Evolutionary conservation across 2,329 filamentous ascomycete genomes (phyloP), one percentile per base, ranked within the genome.

Genomic region (Ascochyta fabae): DNA sequence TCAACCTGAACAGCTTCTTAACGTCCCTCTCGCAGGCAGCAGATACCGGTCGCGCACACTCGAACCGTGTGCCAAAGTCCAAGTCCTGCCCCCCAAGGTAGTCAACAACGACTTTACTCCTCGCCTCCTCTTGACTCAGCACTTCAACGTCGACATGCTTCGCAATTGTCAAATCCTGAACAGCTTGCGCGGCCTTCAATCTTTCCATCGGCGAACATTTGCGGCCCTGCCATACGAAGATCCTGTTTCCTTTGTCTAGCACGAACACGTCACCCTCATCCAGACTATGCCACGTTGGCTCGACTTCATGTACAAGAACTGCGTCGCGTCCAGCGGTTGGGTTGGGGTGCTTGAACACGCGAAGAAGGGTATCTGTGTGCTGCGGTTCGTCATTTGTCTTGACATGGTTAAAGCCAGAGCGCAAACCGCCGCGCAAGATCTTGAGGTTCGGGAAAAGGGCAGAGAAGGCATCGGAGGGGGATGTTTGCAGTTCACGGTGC

Each of bases 201-300:
- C 88, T 89, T 67, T 90, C 87, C 84, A 88, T 88, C 0, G 86
- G 87, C 42, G 83, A 86, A 68, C 85, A 87, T 38, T 79, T 80
- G 64, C 80, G 81, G 46, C 87, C 87, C 75, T 89, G 87, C 87
- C 87, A 90, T 4, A 88, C 84, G 80, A 84, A 88, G 61, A 89
- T 86, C 76, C 88, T 88, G 45, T 83, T 78, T 23, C 82, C 82
- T 48, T 79, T 80, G 62, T 89, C 87, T 39, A 89, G 72, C 13
- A 89, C 78, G 61, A 89, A 89, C 2, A 89, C 87, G 65, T 90
- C 87, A 48, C 77, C 77, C 54, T 88, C 86, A 62, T 89, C 86
- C 29, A 89, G 79, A 64, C 84, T 88, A 62, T 77, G 65, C 82
- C 84, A 87, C 0, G 77, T 81, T 3, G 86, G 85, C 59, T 84